A percentile compares a stretch with the other conserved stretches of the same genome.
Conservation (phyloP, 2,329 filamentous ascomycete genomes). For the Colletotrichum lini region DNA sequence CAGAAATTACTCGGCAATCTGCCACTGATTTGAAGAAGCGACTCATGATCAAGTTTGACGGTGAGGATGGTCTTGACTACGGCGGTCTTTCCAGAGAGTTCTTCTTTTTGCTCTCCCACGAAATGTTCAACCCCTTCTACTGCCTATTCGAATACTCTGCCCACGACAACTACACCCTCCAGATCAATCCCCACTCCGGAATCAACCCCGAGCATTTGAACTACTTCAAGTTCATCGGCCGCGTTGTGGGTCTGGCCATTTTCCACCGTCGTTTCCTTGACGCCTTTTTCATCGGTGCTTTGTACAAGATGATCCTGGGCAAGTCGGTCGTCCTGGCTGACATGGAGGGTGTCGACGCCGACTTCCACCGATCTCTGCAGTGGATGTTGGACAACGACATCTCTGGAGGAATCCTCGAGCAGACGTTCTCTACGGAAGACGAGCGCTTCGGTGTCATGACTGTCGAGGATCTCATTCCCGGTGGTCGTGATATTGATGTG, state of each 20-base stretch:
- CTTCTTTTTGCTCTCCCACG: conserved; percentile 98
- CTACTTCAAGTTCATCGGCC: conserved; percentile 99
- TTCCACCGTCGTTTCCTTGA: conserved; percentile 98
- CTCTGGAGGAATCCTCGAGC: conserved; percentile 88
- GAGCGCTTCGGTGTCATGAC: conserved; percentile 96
- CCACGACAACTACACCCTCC: conserved; percentile 99
- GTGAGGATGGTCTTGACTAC: conserved; percentile 97
- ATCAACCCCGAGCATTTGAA: conserved; percentile 99
- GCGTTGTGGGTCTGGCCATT: conserved; percentile 95
- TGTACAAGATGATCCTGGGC: conserved; percentile 99
- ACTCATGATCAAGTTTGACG: conserved; percentile 99
- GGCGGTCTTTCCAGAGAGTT: conserved; percentile 98
- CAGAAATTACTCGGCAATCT: conserved; percentile 97
- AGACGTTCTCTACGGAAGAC: conserved; percentile 97
- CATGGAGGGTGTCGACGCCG: conserved; percentile 99
- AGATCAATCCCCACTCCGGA: conserved; percentile 99
- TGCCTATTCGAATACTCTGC: conserved; percentile 99
- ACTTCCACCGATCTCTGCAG: conserved; percentile 95
- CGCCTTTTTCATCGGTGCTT: conserved; percentile 98
- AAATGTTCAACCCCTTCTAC: conserved; percentile 99
- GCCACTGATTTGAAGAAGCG: conserved; percentile 97
- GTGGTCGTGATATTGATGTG: conserved; percentile 92
- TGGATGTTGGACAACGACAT: conserved; percentile 99
- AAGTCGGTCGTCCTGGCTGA: conserved; percentile 93
- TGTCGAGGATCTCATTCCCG: conserved; percentile 93